phyloP scores from a whole-genome alignment of 495 filamentous ascomycete genomes.

The Parachaetomium inaequale region DNA sequence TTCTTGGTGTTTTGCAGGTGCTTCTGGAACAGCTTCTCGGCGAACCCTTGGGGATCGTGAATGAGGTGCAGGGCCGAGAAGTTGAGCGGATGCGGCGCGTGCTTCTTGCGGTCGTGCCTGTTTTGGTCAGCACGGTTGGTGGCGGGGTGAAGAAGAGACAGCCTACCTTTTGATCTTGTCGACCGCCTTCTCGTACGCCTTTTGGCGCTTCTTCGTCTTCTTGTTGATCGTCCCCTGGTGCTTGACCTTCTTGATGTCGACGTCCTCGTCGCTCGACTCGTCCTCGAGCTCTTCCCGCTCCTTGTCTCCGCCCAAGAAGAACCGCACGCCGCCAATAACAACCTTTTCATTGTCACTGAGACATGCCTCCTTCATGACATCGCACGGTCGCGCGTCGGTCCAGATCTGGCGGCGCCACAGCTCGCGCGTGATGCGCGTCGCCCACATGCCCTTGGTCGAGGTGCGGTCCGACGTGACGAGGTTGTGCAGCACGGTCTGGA shows the following conservation, averaged over 20 bases:
- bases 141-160: background rate
- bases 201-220: constrained; percentile 83
- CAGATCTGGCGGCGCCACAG: constrained; percentile 42
- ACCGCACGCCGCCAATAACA: constrained; percentile 76
- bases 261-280: constrained; percentile 74
- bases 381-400: constrained; percentile 70
- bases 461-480: constrained; percentile 79
- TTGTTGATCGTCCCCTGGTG: constrained; percentile 91
- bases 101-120: constrained; percentile 83
- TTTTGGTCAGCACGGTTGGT: constrained; percentile 19
- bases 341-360: constrained; percentile 87
- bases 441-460: constrained; percentile 87
- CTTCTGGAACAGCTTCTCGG: constrained; percentile 83
- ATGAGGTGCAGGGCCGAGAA: constrained; percentile 94
- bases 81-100: constrained; percentile 78
- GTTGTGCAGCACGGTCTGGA: constrained; percentile 90
- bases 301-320: constrained; percentile 93
- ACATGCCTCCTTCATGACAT: constrained; percentile 89
- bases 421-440: constrained; percentile 48
- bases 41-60: constrained; percentile 93
- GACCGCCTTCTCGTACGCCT: constrained; percentile 71
- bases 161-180: constrained; percentile 56
- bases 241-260: constrained; percentile 76
- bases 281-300: constrained; percentile 90
- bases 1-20: constrained; percentile 84